phyloP scores from a whole-genome alignment of 345 rosid genomes.

The Clausena lansium region DNA sequence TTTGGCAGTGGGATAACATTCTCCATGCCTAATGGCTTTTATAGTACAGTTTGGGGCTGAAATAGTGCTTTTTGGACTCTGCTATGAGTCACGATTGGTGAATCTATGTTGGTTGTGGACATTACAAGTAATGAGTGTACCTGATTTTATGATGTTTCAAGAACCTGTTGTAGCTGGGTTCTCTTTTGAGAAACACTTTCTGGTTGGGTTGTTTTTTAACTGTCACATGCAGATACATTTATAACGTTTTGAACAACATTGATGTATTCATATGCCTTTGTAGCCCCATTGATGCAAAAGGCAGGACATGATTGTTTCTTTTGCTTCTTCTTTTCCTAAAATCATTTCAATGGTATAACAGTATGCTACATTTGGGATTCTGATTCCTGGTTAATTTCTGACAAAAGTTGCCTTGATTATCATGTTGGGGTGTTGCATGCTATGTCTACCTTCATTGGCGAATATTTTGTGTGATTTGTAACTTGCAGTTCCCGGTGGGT shows the following conservation, averaged over 20 bases:
- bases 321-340: too few relatives aligned
- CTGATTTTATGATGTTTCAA: neutral
- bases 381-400: neutral
- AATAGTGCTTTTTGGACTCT: neutral
- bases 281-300: neutral
- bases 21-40: neutral
- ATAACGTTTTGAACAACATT: neutral
- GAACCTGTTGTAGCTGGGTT: neutral
- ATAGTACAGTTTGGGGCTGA: neutral
- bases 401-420: neutral
- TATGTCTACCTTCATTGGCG: neutral
- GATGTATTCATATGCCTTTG: neutral
- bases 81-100: neutral
- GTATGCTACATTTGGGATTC: neutral
- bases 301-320: neutral
- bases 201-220: neutral
- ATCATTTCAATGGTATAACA: neutral
- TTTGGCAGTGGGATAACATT: neutral
- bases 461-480: slow-evolving; percentile 1
- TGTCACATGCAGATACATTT: neutral
- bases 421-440: neutral
- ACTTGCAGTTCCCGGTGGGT: slow-evolving; percentile 70
- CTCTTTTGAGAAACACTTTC: neutral
- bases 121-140: neutral
- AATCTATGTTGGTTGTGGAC: neutral